Percentiles rank a stretch among this genome's conserved stretches.
Conservation (phyloP, 768 basidiomycete genomes). For the Tephrocybe sp. region DNA sequence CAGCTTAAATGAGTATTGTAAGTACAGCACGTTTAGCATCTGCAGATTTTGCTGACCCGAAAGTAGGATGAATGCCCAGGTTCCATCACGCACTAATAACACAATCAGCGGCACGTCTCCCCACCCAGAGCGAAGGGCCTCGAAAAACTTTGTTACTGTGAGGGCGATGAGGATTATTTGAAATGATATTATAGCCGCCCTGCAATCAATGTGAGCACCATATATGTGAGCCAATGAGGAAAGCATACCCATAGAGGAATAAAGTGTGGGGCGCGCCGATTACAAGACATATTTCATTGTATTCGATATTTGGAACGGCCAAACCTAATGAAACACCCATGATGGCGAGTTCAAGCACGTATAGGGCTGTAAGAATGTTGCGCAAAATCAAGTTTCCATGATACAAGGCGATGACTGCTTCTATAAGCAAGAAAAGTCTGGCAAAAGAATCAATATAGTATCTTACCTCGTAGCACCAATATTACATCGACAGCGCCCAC, state of each 20-base stretch:
- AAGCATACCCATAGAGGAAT: conserved; percentile 31
- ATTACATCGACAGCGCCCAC: conserved; percentile 33
- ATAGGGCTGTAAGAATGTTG: conserved; percentile 22
- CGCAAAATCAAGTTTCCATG: conserved; percentile 29
- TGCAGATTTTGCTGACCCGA: conserved; percentile 28
- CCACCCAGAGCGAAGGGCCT: conserved; percentile 33
- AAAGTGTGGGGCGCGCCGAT: conserved; percentile 23
- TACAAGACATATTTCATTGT: conserved; percentile 31
- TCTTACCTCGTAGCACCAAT: conserved; percentile 36
- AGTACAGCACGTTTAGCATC: neutral
- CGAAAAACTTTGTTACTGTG: conserved; percentile 32
- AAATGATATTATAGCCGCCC: conserved; percentile 27
- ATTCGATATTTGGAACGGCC: conserved; percentile 27
- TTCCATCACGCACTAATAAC: conserved; percentile 43
- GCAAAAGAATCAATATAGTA: neutral
- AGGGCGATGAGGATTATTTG: conserved; percentile 39
- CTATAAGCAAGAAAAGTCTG: neutral
- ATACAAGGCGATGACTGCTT: conserved; percentile 37
- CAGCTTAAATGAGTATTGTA: conserved; percentile 17
- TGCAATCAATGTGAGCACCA: conserved; percentile 7
- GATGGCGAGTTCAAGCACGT: conserved; percentile 26
- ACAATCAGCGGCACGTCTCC: conserved; percentile 37
- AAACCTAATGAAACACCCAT: conserved; percentile 28
- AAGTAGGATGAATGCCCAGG: conserved; percentile 38
- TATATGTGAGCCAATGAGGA: neutral